Conservation (phyloP, 352 stramenopile species). For the Phytophthora cactorum region DNA sequence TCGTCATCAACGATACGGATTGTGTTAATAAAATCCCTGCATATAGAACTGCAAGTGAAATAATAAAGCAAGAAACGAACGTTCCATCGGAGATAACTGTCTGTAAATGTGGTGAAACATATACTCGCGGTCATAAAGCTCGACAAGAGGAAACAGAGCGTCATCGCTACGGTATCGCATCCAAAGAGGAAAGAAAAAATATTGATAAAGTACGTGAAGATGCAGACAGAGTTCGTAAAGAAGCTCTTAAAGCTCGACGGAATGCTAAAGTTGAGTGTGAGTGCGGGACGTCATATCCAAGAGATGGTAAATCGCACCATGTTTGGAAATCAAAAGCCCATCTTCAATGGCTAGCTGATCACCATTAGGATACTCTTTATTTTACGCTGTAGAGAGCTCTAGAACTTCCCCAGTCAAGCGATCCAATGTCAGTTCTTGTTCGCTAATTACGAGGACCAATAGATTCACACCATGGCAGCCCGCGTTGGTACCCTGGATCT, state of each 20-base stretch:
- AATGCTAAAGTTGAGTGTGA: conserved; percentile 4
- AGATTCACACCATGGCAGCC: too few relatives aligned
- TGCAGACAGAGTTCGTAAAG: background rate
- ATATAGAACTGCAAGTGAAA: too few relatives aligned
- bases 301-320: background rate
- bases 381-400: too few relatives aligned
- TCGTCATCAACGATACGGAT: too few relatives aligned
- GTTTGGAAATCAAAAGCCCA: background rate
- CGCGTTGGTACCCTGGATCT: too few relatives aligned
- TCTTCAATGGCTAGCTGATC: background rate
- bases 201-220: background rate
- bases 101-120: conserved; percentile 31
- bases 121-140: conserved; percentile 22
- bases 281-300: background rate
- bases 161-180: conserved; percentile 22
- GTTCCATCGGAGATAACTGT: too few relatives aligned
- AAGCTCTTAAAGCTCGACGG: background rate
- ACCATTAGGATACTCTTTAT: too few relatives aligned
- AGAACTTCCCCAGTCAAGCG: too few relatives aligned
- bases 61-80: too few relatives aligned
- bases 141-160: conserved; percentile 20
- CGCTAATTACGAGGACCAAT: too few relatives aligned
- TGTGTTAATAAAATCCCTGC: too few relatives aligned
- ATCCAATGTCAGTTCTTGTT: too few relatives aligned
- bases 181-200: conserved; percentile 7